Evolutionary conservation across 2,329 filamentous ascomycete species (phyloP), one percentile per base, ranked within the genome.

Genomic region (Sporothrix globosa): DNA sequence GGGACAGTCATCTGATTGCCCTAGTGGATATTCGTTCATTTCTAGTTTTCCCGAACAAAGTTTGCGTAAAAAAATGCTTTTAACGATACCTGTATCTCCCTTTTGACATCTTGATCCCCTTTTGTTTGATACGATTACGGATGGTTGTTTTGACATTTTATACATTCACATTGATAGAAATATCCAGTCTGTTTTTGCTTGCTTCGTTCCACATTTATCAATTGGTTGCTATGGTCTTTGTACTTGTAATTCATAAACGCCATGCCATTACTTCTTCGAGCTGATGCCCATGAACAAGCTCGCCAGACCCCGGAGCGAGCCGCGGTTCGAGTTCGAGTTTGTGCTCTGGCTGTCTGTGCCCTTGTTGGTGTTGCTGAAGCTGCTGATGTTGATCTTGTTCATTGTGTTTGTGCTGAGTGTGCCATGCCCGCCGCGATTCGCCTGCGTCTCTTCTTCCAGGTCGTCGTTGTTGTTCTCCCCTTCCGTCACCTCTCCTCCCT

Each of bases 71-170:
- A n/a, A 48, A 53, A 14, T 19, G 7, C 1, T 11, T 27, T 34
- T 54, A 6, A 34, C 17, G 41, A 21, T 68, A 70, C 61, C 41
- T 72, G 30, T 58, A 24, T 63, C 44, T 67, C 24, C 14, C 13
- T 52, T 17, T 60, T 14, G 19, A 4, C 46, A 4, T 44, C 61
- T n/a, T 53, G 27, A 34, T 53, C 24, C 17, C 63, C 48, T 14
- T 11, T 48, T 65, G 24, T 39, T 39, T 53, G 63, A 48, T 46
- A 63, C 58, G 58, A 63, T 63, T 44, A 61, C n/a, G 58, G 58
- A 14, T 46, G 58, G 58, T 21, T 39, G 41, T 27, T 44, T 61
- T 46, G 21, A 63, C 58, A 4, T 5, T 5, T 17, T 17, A 11
- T 46, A 63, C 3, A 46, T 27, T 21, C 6, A 21, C 9, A n/a